These are phyloP conservation scores for Saccharomyces hybrid DNA, from an alignment of 1,139 yeast genomes.

Conservation along the genomic window DNA sequence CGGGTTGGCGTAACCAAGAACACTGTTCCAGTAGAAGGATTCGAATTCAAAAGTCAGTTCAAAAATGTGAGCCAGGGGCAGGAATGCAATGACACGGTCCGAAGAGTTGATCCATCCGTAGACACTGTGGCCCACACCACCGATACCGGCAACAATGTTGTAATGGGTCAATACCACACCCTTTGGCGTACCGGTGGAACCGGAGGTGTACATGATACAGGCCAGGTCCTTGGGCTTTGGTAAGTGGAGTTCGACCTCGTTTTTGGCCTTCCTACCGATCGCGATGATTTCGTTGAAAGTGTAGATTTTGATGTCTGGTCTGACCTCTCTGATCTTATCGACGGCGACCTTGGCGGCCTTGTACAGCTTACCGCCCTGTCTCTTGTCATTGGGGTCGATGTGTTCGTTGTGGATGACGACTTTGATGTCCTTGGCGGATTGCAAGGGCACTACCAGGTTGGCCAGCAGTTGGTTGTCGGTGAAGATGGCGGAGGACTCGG, in stretches of 20 bases:
- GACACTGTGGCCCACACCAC: constrained; percentile 68
- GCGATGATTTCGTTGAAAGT: constrained; percentile 58
- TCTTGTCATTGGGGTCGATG: too few species aligned
- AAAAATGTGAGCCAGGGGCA: constrained; percentile 94
- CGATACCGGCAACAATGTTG: constrained; percentile 75
- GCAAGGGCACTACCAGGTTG: too few species aligned
- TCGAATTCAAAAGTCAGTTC: constrained; percentile 83
- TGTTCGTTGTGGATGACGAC: too few species aligned
- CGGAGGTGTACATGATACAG: constrained; percentile 97
- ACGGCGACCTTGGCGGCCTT: constrained; percentile 36
- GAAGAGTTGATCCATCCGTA: constrained; percentile 42
- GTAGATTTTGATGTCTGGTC: constrained; percentile 70
- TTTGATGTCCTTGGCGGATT: too few species aligned
- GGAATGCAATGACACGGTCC: constrained; percentile 76
- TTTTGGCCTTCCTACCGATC: constrained; percentile 48
- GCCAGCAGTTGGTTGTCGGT: too few species aligned
- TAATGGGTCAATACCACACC: constrained; percentile 84
- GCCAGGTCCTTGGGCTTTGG: constrained; percentile 69
- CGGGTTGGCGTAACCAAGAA: constrained; percentile 77
- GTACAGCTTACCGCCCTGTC: constrained; percentile 35
- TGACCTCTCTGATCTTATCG: constrained; percentile 48
- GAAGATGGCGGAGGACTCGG: constrained; percentile 27
- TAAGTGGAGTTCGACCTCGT: constrained; percentile 31
- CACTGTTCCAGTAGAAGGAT: constrained; percentile 38
- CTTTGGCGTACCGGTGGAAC: constrained; percentile 96